These are phyloP conservation scores for Tephrocybe sp. DNA, from an alignment of 768 basidiomycete species.

Conservation along the genomic window DNA sequence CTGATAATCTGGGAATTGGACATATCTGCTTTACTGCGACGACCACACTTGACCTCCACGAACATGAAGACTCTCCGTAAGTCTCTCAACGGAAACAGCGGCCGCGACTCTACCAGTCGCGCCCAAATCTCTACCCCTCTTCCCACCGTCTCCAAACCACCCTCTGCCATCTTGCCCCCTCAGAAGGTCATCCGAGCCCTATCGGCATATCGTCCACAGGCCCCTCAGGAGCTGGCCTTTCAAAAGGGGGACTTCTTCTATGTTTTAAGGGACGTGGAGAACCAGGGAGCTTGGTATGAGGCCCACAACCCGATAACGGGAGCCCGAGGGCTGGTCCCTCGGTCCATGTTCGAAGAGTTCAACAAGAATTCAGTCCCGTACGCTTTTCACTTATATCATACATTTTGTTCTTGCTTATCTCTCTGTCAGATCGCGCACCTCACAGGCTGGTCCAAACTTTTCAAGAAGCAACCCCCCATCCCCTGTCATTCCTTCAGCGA, in stretches of 20 bases:
- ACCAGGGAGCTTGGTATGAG: conserved; percentile 75
- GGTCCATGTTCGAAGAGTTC: conserved; percentile 88
- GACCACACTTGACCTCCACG: conserved; percentile 18
- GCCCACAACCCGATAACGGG: conserved; percentile 93
- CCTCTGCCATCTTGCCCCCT: conserved; percentile 74
- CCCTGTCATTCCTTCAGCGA: conserved; percentile 22
- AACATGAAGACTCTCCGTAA: conserved; percentile 83
- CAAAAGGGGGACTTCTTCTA: conserved; percentile 97
- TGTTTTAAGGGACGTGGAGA: conserved; percentile 74
- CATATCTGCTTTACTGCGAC: conserved; percentile 26
- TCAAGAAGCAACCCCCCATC: conserved; percentile 19
- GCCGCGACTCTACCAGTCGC: conserved; percentile 52
- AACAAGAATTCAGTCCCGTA: conserved; percentile 68
- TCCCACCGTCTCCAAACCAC: conserved; percentile 68
- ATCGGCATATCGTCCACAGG: conserved; percentile 59
- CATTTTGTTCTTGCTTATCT: conserved; percentile 7
- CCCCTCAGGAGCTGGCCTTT: conserved; percentile 88
- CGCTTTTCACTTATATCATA: conserved; percentile 26
- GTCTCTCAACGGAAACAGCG: conserved; percentile 67
- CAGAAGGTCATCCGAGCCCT: conserved; percentile 95
- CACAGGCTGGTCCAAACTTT: conserved; percentile 33
- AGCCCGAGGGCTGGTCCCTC: conserved; percentile 89
- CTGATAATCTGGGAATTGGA: conserved; percentile 20
- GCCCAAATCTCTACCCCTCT: conserved; percentile 73
- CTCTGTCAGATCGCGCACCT: conserved; percentile 38